phyloP scores from a whole-genome alignment of 805 yeast genomes.

The Pichia nanzhaoensis region DNA sequence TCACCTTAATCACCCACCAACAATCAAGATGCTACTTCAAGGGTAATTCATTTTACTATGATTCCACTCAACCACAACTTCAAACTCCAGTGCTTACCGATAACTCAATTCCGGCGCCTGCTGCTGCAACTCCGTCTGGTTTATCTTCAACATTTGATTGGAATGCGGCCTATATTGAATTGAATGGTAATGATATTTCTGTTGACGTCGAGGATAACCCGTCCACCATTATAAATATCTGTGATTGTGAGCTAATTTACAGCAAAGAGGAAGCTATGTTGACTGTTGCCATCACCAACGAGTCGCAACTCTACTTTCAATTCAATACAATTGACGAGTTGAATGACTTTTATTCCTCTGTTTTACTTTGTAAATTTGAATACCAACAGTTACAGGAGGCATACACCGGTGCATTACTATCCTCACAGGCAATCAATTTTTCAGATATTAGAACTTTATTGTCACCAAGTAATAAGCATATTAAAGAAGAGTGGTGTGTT shows the following conservation, averaged over 20 bases:
- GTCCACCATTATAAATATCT: slow-evolving; percentile 47
- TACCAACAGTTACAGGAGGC: slow-evolving; percentile 50
- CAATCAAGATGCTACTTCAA: slow-evolving; percentile 50
- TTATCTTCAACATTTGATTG: slow-evolving; percentile 17
- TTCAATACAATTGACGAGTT: slow-evolving; percentile 24
- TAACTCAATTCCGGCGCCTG: neutral
- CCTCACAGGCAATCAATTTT: slow-evolving; percentile 49
- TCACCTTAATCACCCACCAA: slow-evolving; percentile 66
- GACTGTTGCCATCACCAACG: slow-evolving; percentile 22
- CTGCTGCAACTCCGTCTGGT: neutral
- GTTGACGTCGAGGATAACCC: slow-evolving; percentile 30
- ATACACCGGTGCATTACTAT: slow-evolving; percentile 57
- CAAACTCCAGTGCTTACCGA: neutral
- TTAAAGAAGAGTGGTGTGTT: slow-evolving; percentile 56
- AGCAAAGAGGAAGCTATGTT: slow-evolving; percentile 7
- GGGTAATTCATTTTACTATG: slow-evolving; percentile 8
- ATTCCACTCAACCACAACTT: slow-evolving; percentile 2
- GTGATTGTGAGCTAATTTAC: slow-evolving; percentile 34
- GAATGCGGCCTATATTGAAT: slow-evolving; percentile 23
- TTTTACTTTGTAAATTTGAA: slow-evolving; percentile 52
- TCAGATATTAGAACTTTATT: slow-evolving; percentile 54
- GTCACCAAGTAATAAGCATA: slow-evolving; percentile 40
- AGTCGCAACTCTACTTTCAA: slow-evolving; percentile 20
- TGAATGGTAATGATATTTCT: slow-evolving; percentile 48
- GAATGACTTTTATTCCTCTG: slow-evolving; percentile 35